Evolutionary conservation across 2,329 filamentous ascomycete genomes (phyloP), one percentile per base, ranked within the genome.

Genomic region (Mollisiaceae sp.): DNA sequence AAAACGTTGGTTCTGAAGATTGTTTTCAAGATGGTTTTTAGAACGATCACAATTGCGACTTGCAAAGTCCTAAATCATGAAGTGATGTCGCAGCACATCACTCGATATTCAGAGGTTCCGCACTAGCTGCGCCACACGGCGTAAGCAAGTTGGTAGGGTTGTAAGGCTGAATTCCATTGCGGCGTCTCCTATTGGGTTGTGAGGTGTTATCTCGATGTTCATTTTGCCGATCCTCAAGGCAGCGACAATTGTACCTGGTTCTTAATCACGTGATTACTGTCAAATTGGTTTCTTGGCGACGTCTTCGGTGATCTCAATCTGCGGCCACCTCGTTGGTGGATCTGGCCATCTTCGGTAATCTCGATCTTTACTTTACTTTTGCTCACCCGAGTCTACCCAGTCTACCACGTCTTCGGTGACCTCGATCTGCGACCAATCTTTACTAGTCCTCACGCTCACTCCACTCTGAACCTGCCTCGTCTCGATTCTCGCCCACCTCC

Each of bases 401-500:
- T n/a, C n/a, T n/a, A n/a, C n/a, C n/a, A n/a, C n/a, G n/a, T n/a
- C 27, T 32, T 32, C 27, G 6, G 27, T 32, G 6, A 32, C 6
- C 27, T 32, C 27, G 27, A 32, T 32, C 27, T 32, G 27, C 27
- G 27, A 6, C 27, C 27, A 32, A 3, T 32, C 27, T 6, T 32
- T 32, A 6, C 3, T 32, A 6, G 27, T n/a, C n/a, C n/a, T n/a
- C n/a, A n/a, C n/a, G n/a, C n/a, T n/a, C n/a, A n/a, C 27, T 32
- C 27, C 3, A 32, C 6, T 32, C 6, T 58, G 55, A 58, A 39
- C 35, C 35, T 58, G 55, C 55, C 32, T 41, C 36, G 55, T 14
- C 39, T 59, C 39, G 57, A 59, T 11, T 59, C 57, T 59, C 57
- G 57, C 57, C 24, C 57, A 59, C 57, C 38, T 59, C 36, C 39